Evolutionary conservation across 75 land plant species (phyloP), one percentile per base, ranked within the genome.

Genomic region (Pinus albicaulis): DNA sequence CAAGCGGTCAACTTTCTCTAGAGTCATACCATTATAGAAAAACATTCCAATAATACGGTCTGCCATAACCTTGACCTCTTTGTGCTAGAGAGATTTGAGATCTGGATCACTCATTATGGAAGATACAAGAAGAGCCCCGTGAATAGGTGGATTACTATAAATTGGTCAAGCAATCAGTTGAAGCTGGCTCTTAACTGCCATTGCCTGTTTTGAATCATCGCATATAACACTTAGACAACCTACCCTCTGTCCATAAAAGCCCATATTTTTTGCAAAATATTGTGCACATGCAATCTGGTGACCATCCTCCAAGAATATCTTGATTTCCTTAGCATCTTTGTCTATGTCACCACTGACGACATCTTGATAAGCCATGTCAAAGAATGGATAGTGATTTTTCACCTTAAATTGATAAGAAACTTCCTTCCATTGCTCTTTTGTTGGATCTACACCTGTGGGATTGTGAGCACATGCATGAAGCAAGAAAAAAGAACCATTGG

Each of bases 401-500:
- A n/a, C n/a, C n/a, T 95, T 93, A 75, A 93, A 82, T 76, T 87
- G 92, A 69, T 88, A 77, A 53, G 97, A 92, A 44, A 96, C 88
- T 80, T 91, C 91, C 76, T 84, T 90, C 94, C 97, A 96, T 69
- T 96, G 94, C 74, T 96, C 97, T 56, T 93, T 89, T 23, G 97
- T 76, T 53, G 99, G 99, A 84, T 96, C 96, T 7, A 96, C 94
- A 55, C 99, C 94, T 79, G 97, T 96, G 24, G 94, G 99, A 77
- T 96, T 96, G 75, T 96, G 97, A 57, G 99, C 99, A 86, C 99
- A 96, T 59, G 97, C 97, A 82, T 96, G 99, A 72, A 96, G 89
- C 78, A 96, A 82, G 58, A 96, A 86, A 76, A 96, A 83, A 26
- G 99, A 93, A 20, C 92, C 94, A 73, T 84, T 87, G 79, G 99